Conservation (phyloP, 164 flowering plant species). For the Akebia trifoliata region DNA sequence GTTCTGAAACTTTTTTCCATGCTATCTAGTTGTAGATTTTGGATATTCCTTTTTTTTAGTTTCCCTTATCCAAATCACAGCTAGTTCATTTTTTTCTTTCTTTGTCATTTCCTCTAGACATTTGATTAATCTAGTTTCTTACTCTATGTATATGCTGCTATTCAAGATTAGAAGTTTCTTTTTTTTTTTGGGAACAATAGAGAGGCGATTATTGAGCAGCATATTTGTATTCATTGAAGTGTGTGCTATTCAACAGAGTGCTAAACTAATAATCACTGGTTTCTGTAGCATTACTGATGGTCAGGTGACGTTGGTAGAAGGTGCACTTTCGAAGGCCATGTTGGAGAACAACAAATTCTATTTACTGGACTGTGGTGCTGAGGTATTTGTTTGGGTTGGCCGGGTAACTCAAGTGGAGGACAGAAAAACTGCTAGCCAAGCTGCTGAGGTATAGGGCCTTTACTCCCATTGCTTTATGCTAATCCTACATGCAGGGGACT, state of each 20-base stretch:
- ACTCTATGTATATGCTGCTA: too few relatives aligned
- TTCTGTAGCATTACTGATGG: constrained; percentile 69
- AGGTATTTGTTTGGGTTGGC: constrained; percentile 95
- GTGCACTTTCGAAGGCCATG: constrained; percentile 70
- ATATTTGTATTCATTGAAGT: too few relatives aligned
- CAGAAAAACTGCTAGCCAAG: constrained; percentile 85
- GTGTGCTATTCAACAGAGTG: neutral
- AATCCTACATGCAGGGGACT: constrained; percentile 8
- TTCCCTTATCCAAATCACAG: too few relatives aligned
- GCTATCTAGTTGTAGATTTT: too few relatives aligned
- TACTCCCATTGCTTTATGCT: constrained; percentile 6
- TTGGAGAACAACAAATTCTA: constrained; percentile 89
- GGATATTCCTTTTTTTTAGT: too few relatives aligned
- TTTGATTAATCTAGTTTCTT: too few relatives aligned
- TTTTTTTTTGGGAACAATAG: too few relatives aligned
- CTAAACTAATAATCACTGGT: constrained; percentile 18
- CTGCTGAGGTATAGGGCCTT: constrained; percentile 77
- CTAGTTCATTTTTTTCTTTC: too few relatives aligned
- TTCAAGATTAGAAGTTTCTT: too few relatives aligned
- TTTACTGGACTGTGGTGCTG: constrained; percentile 89
- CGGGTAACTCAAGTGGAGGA: constrained; percentile 96
- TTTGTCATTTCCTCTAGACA: too few relatives aligned
- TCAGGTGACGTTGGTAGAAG: constrained; percentile 57
- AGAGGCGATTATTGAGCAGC: too few relatives aligned
- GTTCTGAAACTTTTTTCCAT: too few relatives aligned